These are phyloP conservation scores for Wolfiporia cocos DNA, from an alignment of 1,284 basidiomycete genomes.

Conservation along the genomic window DNA sequence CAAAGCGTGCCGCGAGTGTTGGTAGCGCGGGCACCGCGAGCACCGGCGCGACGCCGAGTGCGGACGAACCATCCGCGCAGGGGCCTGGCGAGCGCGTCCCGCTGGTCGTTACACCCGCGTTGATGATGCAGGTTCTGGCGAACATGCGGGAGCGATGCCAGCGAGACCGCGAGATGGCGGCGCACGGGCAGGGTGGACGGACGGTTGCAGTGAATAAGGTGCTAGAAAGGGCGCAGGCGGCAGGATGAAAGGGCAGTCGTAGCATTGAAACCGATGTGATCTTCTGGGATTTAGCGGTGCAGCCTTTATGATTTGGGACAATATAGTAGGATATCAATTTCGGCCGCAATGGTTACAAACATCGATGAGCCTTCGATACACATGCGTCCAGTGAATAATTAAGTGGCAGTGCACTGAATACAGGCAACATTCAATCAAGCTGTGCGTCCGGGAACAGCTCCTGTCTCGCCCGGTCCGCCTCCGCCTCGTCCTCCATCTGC, in stretches of 20 bases:
- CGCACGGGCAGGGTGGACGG: slow-evolving; percentile 43
- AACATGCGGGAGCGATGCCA: slow-evolving; percentile 76
- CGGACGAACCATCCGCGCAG: slow-evolving; percentile 24
- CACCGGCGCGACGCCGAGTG: slow-evolving; percentile 17
- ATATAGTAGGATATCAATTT: too few species aligned
- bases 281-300: too few species aligned
- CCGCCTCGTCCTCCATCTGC: slow-evolving; percentile 22
- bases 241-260: too few species aligned
- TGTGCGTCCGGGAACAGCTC: slow-evolving; percentile 23
- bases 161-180: slow-evolving; percentile 53
- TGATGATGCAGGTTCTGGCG: slow-evolving; percentile 47
- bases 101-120: slow-evolving; percentile 42
- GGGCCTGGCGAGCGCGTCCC: slow-evolving; percentile 23
- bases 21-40: slow-evolving; percentile 14
- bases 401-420: too few species aligned
- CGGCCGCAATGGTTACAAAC: too few species aligned
- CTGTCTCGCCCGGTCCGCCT: slow-evolving; percentile 27
- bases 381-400: too few species aligned
- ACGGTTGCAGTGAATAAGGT: slow-evolving; percentile 57
- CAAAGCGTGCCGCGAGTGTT: slow-evolving; percentile 17
- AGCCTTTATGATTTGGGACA: too few species aligned
- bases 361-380: too few species aligned
- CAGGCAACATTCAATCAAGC: slow-evolving; percentile 3
- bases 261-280: too few species aligned
- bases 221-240: slow-evolving; percentile 61